These are phyloP conservation scores for Rubia yunnanensis DNA, from an alignment of 257 asterid species.

Conservation along the genomic window DNA sequence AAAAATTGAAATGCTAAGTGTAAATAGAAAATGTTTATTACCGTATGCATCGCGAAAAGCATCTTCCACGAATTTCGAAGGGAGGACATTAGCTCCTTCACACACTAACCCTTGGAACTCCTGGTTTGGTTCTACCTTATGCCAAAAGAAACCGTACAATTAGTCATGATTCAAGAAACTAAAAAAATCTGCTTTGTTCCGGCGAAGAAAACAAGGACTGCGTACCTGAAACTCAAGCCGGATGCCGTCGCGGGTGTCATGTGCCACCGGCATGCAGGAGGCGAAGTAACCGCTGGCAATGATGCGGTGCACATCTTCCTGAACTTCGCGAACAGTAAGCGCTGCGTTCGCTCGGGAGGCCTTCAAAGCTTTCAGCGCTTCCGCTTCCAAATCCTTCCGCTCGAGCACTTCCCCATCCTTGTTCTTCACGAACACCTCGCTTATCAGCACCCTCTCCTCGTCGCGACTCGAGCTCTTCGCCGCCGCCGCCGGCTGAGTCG, in stretches of 20 bases:
- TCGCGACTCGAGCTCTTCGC: conserved; percentile 38
- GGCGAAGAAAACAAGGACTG: not conserved
- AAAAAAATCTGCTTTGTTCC: not conserved
- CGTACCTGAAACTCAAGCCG: conserved; percentile 85
- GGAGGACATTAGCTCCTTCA: conserved; percentile 98
- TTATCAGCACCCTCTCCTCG: conserved; percentile 84
- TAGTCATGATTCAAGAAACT: conserved; percentile 6
- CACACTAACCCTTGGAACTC: conserved; percentile 96
- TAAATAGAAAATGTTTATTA: conserved; percentile 10
- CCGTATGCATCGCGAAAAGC: conserved; percentile 94
- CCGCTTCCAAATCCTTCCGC: conserved; percentile 79
- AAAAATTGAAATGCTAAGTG: not conserved
- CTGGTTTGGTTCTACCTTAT: conserved; percentile 99
- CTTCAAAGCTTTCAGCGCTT: conserved; percentile 77
- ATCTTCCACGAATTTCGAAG: conserved; percentile 80
- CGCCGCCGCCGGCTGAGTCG: conserved; percentile 31
- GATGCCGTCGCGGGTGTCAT: conserved; percentile 93
- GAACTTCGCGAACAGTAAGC: conserved; percentile 83
- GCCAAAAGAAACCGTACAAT: conserved; percentile 33
- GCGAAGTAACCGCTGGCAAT: conserved; percentile 83
- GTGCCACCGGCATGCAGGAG: conserved; percentile 94
- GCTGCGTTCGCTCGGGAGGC: conserved; percentile 87
- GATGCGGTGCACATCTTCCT: conserved; percentile 91
- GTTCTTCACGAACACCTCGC: conserved; percentile 85
- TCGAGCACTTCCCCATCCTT: conserved; percentile 95